phyloP scores from a whole-genome alignment of 192 early-diverging fungal genomes.

The Cetraspora pellucida region DNA sequence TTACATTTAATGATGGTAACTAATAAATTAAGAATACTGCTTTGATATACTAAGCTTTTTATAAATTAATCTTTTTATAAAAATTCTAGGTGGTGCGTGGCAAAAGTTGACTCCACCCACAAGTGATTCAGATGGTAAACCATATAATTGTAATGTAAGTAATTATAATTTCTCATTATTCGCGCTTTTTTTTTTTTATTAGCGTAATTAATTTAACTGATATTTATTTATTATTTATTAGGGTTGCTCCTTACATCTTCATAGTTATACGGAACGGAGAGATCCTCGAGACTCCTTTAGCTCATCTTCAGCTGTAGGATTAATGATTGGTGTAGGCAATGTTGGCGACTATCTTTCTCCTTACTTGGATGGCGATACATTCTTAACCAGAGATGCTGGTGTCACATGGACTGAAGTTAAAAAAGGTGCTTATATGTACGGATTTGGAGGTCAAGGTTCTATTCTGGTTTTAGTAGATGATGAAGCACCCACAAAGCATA shows the following conservation, averaged over 20 bases:
- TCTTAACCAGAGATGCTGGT: slow-evolving; percentile 87
- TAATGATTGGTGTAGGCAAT: slow-evolving; percentile 92
- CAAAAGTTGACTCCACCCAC: not conserved
- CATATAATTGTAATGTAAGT: not conserved
- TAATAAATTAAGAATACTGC: not conserved
- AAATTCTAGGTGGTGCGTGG: not conserved
- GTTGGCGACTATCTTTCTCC: slow-evolving; percentile 72
- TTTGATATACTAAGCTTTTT: not conserved
- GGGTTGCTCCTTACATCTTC: slow-evolving; percentile 76
- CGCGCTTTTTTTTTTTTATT: not conserved
- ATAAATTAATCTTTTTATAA: not conserved
- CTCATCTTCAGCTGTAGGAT: slow-evolving; percentile 72
- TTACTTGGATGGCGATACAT: slow-evolving; percentile 78
- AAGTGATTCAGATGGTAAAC: not conserved
- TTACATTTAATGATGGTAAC: slow-evolving; percentile 88
- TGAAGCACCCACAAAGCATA: slow-evolving; percentile 57
- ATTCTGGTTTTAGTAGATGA: slow-evolving; percentile 88
- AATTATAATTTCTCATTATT: not conserved
- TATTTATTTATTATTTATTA: slow-evolving; percentile 14
- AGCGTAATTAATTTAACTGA: not conserved
- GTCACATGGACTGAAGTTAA: slow-evolving; percentile 79
- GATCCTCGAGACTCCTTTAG: slow-evolving; percentile 79
- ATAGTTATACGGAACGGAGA: slow-evolving; percentile 85
- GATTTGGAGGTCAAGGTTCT: slow-evolving; percentile 92
- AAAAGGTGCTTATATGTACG: slow-evolving; percentile 87